phyloP scores from a whole-genome alignment of 225 moss, liverwort and hornwort species.

The Sphagnum tenellum region DNA sequence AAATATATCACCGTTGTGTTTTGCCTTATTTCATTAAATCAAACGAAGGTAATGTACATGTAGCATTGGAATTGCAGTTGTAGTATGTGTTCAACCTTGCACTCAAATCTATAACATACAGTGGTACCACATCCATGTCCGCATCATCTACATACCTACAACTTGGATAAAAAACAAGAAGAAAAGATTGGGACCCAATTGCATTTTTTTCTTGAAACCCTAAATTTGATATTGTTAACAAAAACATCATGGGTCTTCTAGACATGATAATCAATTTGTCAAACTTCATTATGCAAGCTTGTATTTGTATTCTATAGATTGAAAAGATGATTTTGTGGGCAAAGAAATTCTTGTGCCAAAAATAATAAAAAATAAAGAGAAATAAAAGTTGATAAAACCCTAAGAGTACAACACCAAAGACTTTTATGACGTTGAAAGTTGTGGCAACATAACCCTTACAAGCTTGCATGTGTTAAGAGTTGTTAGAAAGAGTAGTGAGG shows the following conservation, averaged over 20 bases:
- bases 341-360: too few relatives aligned
- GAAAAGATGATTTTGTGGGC: too few relatives aligned
- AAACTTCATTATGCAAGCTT: too few relatives aligned
- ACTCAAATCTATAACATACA: slow-evolving; percentile 12
- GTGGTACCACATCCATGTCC: slow-evolving; percentile 50
- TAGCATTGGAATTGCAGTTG: slow-evolving; percentile 11
- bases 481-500: not conserved
- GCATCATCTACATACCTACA: slow-evolving; percentile 38
- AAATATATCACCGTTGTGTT: slow-evolving; percentile 9
- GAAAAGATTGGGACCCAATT: not conserved
- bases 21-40: slow-evolving; percentile 7
- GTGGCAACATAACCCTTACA: slow-evolving; percentile 31
- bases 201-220: too few relatives aligned
- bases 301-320: too few relatives aligned
- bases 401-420: slow-evolving; percentile 24
- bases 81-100: slow-evolving; percentile 14
- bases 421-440: slow-evolving; percentile 20
- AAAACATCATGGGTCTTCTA: too few relatives aligned
- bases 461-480: not conserved
- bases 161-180: slow-evolving; percentile 10
- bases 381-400: slow-evolving; percentile 11
- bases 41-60: slow-evolving; percentile 23
- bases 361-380: too few relatives aligned
- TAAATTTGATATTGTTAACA: too few relatives aligned
- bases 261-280: too few relatives aligned